Evolutionary conservation across 2,329 filamentous ascomycete species (phyloP), one percentile per base, ranked within the genome.

Genomic region (Colletotrichum chrysophilum): DNA sequence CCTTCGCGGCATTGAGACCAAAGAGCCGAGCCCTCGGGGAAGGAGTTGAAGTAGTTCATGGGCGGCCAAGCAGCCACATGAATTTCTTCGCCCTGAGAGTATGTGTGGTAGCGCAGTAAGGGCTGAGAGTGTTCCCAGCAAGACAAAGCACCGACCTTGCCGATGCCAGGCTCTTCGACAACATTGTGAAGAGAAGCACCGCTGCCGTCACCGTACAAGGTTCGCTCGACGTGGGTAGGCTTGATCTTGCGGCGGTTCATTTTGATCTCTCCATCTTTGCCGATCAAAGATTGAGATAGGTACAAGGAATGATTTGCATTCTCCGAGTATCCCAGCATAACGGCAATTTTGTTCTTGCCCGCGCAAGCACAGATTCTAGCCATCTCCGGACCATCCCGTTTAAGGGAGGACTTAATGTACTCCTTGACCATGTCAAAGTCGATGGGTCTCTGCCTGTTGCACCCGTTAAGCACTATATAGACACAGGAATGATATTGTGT

Each of bases 41-140:
- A 55, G 14, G 52, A 55, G 24, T 26, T 55, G 24, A 55, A 55
- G 52, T 55, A 55, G 52, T 55, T 55, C 52, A 55, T 55, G 52
- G 52, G 52, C 66, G 81, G 81, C 81, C 81, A 82, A 18, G 76
- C 78, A 21, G 81, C 80, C 2, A 82, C 64, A 36, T 82, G 81
- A 3, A 82, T 77, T 30, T 82, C 78, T 21, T 81, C 81, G 2
- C 79, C 79, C 7, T 76, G 75, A 5, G 80, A 77, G 9, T 80
- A 78, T 6, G 79, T 80, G 38, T 81, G 78, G 3, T 77, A 71
- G 82, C 71, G 38, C 78, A 87, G 83, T 80, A 89, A 87, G 6
- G 86, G 89, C 80, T 89, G 90, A 80, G 89, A 87, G 76, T 92
- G 88, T 78, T 91, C 88, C 88, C 88, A 91, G 82, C 89, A 91